Base-by-base conservation (phyloP, 164 flowering plant genomes). In the Magnolia officinalis region DNA sequence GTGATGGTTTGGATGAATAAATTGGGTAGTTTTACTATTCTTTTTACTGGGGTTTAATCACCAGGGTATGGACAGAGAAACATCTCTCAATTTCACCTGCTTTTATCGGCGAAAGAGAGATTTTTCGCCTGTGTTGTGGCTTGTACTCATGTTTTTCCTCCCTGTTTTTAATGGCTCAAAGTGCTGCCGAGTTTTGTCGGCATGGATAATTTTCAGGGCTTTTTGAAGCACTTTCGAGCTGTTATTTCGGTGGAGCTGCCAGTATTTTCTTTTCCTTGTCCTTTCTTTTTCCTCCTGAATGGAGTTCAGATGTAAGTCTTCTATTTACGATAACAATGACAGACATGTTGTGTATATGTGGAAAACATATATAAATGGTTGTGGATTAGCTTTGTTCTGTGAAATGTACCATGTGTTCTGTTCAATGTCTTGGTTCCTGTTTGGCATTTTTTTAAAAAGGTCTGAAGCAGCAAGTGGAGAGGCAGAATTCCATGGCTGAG, bases 181-280 rank as follows among this genome's bases (percentile, higher is more conserved):
- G 63, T 66, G 80, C 70, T 26, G 83, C 31, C 37, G 64, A 5
- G 59, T 1, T 66, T 31, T 67, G 19, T 16, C 63, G 52, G 23
- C 61, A 11, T 55, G 16, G 16, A 6, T 10, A 16, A 11, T 55
- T 55, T 55, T 16, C 16, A 55, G 66, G 59, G 9, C 10, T 18
- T 67, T 70, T 71, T 76, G 76, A 58, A 19, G 79, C 69, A 75
- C 70, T 20, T 73, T 55, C 59, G 52, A 70, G 78, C 50, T 73
- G 75, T 75, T 71, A 73, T 52, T 67, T 70, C 74, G 29, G 78
- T 20, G 76, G 81, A 79, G 81, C 76, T 79, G 78, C 31, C 14
- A 51, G 63, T 29, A 63, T 52, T 16, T n/a, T 74, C 7, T 73
- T 21, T 20, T 9, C 18, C n/a, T 7, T 9, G 18, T 63, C 1